Base-by-base conservation (phyloP, 345 rosid genomes). In the Lumnitzera littorea region DNA sequence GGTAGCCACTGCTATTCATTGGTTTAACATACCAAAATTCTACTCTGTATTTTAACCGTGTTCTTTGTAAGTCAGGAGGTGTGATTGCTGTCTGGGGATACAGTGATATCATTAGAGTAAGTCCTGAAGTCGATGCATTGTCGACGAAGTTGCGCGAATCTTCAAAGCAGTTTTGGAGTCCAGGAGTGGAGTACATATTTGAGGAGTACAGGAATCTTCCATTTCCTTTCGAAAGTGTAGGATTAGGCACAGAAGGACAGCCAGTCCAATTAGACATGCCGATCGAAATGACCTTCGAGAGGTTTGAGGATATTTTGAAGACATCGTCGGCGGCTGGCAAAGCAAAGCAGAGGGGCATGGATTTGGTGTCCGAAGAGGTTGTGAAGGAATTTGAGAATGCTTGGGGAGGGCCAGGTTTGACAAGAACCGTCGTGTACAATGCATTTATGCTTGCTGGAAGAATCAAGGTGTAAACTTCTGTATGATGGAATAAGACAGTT, bases 21-120 rank as follows among this genome's bases (percentile, higher is more conserved):
- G 91, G 90, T 85, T 88, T 51, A 88, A 88, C 57, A 80, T 82
- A 14, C 81, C 78, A 15, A 85, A 56, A 50, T 82, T 89, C 68
- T 86, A 86, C 58, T 59, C 84, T 0, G 24, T 75, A n/a, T 2
- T 89, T 70, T 29, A 78, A 51, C 3, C 76, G 86, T 23, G 62
- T 84, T 48, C 75, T 89, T 24, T 66, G 78, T 27, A 89, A 76
- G 71, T 91, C 90, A 0, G 88, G 85, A 17, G 89, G 91, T 0
- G 67, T 81, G 13, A 55, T 87, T 20, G 91, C 86, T 12, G 79
- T 83, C 3, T 83, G 95, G 88, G 74, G 79, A 64, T 84, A 80
- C 73, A 75, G 64, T 4, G 65, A 67, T 55, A 15, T 63, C 46
- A 48, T 80, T 49, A 53, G 47, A 23, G 84, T 86, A 17, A 69